Percentiles rank a stretch among this genome's conserved stretches.
phyloP scores from a whole-genome alignment of 768 basidiomycete genomes.

The Plicaturopsis crispa region DNA sequence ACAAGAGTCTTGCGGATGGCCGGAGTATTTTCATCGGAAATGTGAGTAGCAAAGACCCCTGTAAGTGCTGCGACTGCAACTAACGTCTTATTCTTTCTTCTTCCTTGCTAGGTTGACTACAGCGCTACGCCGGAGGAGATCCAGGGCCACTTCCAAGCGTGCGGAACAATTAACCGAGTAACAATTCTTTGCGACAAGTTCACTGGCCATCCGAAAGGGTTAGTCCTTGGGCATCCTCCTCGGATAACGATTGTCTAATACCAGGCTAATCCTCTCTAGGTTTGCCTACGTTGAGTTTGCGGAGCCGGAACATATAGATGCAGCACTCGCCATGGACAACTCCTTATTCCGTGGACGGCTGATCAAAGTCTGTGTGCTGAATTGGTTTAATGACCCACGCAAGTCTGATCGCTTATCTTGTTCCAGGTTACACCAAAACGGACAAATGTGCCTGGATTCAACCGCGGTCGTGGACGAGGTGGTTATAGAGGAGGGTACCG shows the following conservation, averaged over 20 bases:
- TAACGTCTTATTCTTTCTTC: slow-evolving; percentile 5
- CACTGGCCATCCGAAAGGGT: slow-evolving; percentile 99
- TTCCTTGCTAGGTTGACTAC: slow-evolving; percentile 78
- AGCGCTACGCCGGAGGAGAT: slow-evolving; percentile 96
- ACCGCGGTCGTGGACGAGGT: slow-evolving; percentile 74
- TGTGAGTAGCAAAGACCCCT: slow-evolving; percentile 41
- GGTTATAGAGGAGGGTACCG: slow-evolving; percentile 53
- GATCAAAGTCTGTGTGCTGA: slow-evolving; percentile 61
- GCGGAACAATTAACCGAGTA: slow-evolving; percentile 96
- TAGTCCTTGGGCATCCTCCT: slow-evolving; percentile 3
- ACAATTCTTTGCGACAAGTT: slow-evolving; percentile 99
- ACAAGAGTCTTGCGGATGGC: slow-evolving; percentile 69
- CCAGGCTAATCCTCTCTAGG: slow-evolving; percentile 29
- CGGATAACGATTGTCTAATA: slow-evolving; percentile 4
- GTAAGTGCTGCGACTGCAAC: slow-evolving; percentile 8
- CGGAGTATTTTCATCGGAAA: slow-evolving; percentile 96
- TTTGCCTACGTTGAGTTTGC: slow-evolving; percentile 99
- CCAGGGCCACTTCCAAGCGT: slow-evolving; percentile 94
- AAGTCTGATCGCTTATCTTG: not conserved
- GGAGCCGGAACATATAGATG: slow-evolving; percentile 84
- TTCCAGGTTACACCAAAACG: slow-evolving; percentile 87
- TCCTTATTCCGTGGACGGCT: slow-evolving; percentile 91
- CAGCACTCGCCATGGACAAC: slow-evolving; percentile 90
- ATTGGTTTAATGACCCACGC: not conserved
- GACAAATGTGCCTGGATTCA: slow-evolving; percentile 93